Evolutionary conservation across 192 early-diverging fungal genomes (phyloP).

Genomic region (Globomyces pollinis-pini): DNA sequence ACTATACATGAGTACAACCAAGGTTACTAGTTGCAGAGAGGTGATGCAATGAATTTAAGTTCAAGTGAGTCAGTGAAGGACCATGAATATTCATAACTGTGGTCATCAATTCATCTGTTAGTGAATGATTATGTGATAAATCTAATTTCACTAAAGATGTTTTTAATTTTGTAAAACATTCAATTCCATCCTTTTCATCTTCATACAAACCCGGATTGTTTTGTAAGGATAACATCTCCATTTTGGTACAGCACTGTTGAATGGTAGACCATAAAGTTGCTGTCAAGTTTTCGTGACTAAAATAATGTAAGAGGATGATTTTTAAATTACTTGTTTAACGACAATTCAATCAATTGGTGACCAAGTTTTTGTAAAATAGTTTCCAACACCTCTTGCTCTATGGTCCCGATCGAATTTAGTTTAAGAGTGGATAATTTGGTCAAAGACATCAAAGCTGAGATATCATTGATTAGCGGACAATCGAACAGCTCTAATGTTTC

Average conservation of each 20-base stretch:
- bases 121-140: neutral
- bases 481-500: neutral
- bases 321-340: slow-evolving; percentile 2
- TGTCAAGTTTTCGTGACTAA: neutral
- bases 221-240: neutral
- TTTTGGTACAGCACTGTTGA: neutral
- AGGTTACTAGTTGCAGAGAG: neutral
- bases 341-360: neutral
- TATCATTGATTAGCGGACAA: neutral
- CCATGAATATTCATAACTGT: neutral
- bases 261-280: neutral
- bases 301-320: too few relatives aligned
- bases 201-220: neutral
- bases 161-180: neutral
- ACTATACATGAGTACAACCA: too few relatives aligned
- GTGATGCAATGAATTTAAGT: neutral
- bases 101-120: neutral
- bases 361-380: neutral
- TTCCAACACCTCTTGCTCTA: neutral
- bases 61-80: neutral
- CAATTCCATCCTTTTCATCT: neutral
- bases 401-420: neutral
- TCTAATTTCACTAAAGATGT: neutral
- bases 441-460: neutral
- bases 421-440: neutral